Evolutionary conservation across 2,329 filamentous ascomycete genomes (phyloP).

Genomic region (Aureobasidium mangrovei): DNA sequence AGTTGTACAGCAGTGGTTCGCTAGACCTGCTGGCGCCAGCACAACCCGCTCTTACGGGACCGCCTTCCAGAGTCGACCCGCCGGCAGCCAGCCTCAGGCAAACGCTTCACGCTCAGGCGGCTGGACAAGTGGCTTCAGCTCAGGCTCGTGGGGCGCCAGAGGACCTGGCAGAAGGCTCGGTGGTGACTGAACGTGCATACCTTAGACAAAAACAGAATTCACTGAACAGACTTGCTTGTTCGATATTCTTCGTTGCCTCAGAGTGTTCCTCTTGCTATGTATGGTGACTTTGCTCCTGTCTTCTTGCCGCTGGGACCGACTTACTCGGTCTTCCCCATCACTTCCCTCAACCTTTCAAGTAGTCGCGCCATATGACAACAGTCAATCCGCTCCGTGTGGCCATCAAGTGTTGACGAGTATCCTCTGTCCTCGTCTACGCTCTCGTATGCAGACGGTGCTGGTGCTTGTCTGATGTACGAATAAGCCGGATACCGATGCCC

Average conservation of each 20-base stretch:
- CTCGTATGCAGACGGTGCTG: too few species aligned
- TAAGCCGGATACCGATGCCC: too few species aligned
- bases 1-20: conserved; percentile 60
- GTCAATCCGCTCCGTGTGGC: too few species aligned
- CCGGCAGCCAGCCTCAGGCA: conserved; percentile 33
- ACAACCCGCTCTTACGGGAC: conserved; percentile 54
- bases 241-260: too few species aligned
- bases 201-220: neutral
- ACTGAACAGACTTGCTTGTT: neutral
- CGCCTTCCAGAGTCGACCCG: conserved; percentile 42
- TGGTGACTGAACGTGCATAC: conserved; percentile 19
- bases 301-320: neutral
- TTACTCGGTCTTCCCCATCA: too few species aligned
- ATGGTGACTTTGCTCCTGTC: too few species aligned
- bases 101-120: conserved; percentile 22
- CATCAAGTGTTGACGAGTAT: too few species aligned
- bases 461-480: too few species aligned
- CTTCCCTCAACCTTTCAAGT: too few species aligned
- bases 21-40: conserved; percentile 34
- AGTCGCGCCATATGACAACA: too few species aligned
- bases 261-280: too few species aligned
- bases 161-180: conserved; percentile 57
- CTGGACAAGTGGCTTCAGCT: conserved; percentile 25
- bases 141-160: conserved; percentile 47
- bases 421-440: too few species aligned